Evolutionary conservation across 1,284 basidiomycete species (phyloP), one percentile per base, ranked within the genome.

Genomic region (Volvariella surrecta): DNA sequence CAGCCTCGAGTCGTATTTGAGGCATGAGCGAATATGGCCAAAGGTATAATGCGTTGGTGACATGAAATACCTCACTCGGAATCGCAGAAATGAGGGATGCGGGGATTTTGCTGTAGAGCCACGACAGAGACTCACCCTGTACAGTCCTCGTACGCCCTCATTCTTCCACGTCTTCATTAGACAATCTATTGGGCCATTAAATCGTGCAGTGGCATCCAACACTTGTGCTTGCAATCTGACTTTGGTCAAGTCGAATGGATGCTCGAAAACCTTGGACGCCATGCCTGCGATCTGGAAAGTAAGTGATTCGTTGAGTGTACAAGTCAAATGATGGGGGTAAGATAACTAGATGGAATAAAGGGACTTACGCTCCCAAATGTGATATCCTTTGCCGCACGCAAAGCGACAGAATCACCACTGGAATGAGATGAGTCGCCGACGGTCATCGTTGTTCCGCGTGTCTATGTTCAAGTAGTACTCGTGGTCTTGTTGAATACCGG

Each of bases 161-260:
- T 79, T 76, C 46, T 62, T 62, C 71, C 78, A 84, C 3, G 90
- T 92, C 64, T 88, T 77, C 45, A 66, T 66, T 49, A 93, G 72
- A 61, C 90, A 92, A 62, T 92, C 88, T 37, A 87, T 58, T 0
- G 88, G 88, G 0, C 89, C 89, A 17, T 64, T 75, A 63, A 89
- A 93, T 15, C 80, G 72, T 24, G 79, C 71, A 7, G 77, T 72
- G 13, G 71, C 63, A 53, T 90, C 85, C 32, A 89, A 73, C 3
- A 89, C 85, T 59, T 91, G 89, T 10, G 82, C 76, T 62, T 92
- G 89, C 16, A 93, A 68, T 43, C 88, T 75, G 50, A 89, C 89
- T 64, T 90, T 89, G 49, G 85, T 82, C 30, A 90, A 70, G 65
- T 91, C 89, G 56, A 90, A 89, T 1, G 88, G 88, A 54, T 90